Conservation (phyloP, 108 stramenopile genomes). For the Nannochloropsis oceanica region DNA sequence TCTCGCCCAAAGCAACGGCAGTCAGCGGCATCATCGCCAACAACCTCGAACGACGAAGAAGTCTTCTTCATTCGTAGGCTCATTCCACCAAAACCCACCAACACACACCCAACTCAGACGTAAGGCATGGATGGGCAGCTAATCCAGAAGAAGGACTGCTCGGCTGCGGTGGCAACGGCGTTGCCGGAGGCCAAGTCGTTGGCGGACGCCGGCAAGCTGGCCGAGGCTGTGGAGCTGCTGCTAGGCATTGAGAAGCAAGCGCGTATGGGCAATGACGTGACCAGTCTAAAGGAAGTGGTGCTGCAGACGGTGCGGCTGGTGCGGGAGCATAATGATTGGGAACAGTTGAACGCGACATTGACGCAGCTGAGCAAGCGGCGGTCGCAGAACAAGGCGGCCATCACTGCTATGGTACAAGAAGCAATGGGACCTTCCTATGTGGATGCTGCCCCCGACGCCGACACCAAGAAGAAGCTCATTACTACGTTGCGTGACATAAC, state of each 20-base stretch:
- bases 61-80: no score
- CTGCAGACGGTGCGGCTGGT: conserved; percentile 38
- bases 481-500: conserved; percentile 72
- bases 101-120: no score
- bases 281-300: conserved; percentile 34
- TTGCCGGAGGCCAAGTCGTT: background rate
- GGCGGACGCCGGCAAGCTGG: conserved; percentile 21
- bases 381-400: conserved; percentile 33
- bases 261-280: conserved; percentile 38
- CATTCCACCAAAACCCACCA: no score
- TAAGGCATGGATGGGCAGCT: background rate
- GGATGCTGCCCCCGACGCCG: conserved; percentile 28
- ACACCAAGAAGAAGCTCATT: conserved; percentile 52
- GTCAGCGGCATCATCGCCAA: no score
- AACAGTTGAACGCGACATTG: conserved; percentile 40
- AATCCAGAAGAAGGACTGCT: background rate
- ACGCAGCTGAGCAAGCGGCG: conserved; percentile 40
- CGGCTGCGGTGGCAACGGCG: background rate
- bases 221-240: conserved; percentile 16
- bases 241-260: conserved; percentile 39
- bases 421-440: conserved; percentile 16
- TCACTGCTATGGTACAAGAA: conserved; percentile 41
- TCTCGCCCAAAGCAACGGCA: no score
- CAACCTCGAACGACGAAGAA: no score
- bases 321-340: conserved; percentile 33